Conservation (phyloP, 2,329 filamentous ascomycete species). For the Purpureocillium lavendulum region DNA sequence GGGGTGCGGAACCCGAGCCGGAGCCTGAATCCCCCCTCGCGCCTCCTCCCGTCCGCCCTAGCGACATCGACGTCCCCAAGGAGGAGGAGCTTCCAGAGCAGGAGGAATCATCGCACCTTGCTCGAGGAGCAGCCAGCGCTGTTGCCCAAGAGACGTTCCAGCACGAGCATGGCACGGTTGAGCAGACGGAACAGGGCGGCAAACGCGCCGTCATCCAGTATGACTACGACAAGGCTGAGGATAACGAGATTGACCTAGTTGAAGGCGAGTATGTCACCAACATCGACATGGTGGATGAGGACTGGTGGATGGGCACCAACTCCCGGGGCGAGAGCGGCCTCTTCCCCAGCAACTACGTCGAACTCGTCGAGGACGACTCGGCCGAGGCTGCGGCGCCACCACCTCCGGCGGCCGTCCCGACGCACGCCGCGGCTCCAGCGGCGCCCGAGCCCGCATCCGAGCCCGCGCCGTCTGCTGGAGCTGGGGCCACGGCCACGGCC, state of each 20-base stretch:
- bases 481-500: slow-evolving; percentile 67
- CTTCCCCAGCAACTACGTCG: slow-evolving; percentile 97
- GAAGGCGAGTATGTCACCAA: slow-evolving; percentile 85
- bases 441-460: slow-evolving; percentile 20
- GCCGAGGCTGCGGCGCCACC: slow-evolving; percentile 21
- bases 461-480: slow-evolving; percentile 27
- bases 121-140: slow-evolving; percentile 50
- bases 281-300: slow-evolving; percentile 95
- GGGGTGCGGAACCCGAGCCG: slow-evolving; percentile 44
- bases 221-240: slow-evolving; percentile 96
- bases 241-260: slow-evolving; percentile 86
- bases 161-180: slow-evolving; percentile 22
- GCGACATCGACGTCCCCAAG: slow-evolving; percentile 54
- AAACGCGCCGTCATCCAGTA: slow-evolving; percentile 76
- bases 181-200: slow-evolving; percentile 36
- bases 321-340: slow-evolving; percentile 73
- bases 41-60: slow-evolving; percentile 53
- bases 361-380: slow-evolving; percentile 60
- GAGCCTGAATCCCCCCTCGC: slow-evolving; percentile 41
- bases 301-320: slow-evolving; percentile 99
- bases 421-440: slow-evolving; percentile 23
- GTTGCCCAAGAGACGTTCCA: slow-evolving; percentile 35
- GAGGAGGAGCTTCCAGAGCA: slow-evolving; percentile 60
- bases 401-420: slow-evolving; percentile 22
- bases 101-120: slow-evolving; percentile 48